These are phyloP conservation scores for Cyclostephanos invisitatus DNA, from an alignment of 108 stramenopile genomes.

Conservation along the genomic window DNA sequence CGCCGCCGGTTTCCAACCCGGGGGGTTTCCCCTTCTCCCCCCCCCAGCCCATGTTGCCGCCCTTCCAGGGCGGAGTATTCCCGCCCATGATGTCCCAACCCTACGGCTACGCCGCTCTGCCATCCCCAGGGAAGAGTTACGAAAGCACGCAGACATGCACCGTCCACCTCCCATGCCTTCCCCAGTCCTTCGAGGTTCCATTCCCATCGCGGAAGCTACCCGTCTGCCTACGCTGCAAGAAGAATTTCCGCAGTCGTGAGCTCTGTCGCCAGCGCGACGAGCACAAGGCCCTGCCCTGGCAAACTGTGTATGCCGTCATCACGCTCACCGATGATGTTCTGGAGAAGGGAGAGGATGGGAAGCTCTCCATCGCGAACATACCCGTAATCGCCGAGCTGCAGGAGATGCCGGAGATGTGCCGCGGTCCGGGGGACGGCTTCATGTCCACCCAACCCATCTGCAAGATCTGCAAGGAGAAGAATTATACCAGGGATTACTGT, in stretches of 20 bases:
- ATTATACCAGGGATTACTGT: constrained; percentile 14
- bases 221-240: constrained; percentile 74
- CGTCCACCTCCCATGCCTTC: constrained; percentile 62
- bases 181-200: constrained; percentile 64
- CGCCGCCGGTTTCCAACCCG: background rate
- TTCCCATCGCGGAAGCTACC: constrained; percentile 60
- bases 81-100: constrained; percentile 12
- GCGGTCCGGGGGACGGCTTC: constrained; percentile 12
- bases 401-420: constrained; percentile 15
- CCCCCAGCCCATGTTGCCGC: constrained; percentile 10
- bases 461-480: constrained; percentile 20
- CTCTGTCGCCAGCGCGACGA: constrained; percentile 71
- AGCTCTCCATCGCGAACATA: constrained; percentile 4
- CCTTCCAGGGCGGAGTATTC: background rate
- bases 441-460: constrained; percentile 10
- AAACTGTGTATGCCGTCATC: constrained; percentile 63
- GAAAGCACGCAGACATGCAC: background rate
- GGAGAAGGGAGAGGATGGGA: constrained; percentile 13
- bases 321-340: constrained; percentile 10
- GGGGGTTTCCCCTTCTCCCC: constrained; percentile 3
- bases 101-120: constrained; percentile 3
- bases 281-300: constrained; percentile 75
- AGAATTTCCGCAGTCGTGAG: constrained; percentile 67
- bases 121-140: background rate
- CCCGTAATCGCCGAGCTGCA: constrained; percentile 13